Conservation (phyloP, 169 alveolate genomes). For the Babesia sp. region DNA sequence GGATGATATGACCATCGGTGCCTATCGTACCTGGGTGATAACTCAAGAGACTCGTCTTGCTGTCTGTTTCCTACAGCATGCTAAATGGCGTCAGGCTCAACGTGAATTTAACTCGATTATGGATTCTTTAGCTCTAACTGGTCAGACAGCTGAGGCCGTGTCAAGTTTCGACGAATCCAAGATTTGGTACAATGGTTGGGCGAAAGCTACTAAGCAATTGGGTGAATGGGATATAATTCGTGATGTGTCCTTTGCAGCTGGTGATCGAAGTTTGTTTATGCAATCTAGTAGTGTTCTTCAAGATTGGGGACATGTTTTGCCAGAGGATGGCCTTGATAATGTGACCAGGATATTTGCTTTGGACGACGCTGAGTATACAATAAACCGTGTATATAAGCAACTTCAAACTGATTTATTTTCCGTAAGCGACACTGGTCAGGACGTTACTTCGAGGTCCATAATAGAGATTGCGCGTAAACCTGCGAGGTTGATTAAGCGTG, state of each 20-base stretch:
- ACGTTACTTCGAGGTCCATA: constrained; percentile 7
- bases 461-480: constrained; percentile 7
- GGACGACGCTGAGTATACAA: constrained; percentile 32
- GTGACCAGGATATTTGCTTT: constrained; percentile 43
- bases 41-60: constrained; percentile 67
- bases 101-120: constrained; percentile 58
- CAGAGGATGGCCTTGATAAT: constrained; percentile 45
- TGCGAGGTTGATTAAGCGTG: constrained; percentile 1
- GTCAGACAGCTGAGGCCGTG: constrained; percentile 68
- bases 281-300: constrained; percentile 69
- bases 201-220: constrained; percentile 70
- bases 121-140: constrained; percentile 53
- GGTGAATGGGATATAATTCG: constrained; percentile 74
- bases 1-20: constrained; percentile 59
- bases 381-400: constrained; percentile 17
- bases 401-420: constrained; percentile 33
- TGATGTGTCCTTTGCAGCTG: constrained; percentile 73
- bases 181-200: constrained; percentile 77
- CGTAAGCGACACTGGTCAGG: constrained; percentile 4
- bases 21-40: constrained; percentile 63
- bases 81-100: constrained; percentile 65
- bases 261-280: constrained; percentile 57
- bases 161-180: constrained; percentile 70
- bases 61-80: constrained; percentile 48
- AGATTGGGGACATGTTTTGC: constrained; percentile 65